Conservation (phyloP, 2,329 filamentous ascomycete genomes). For the Niveomyces coronatus region DNA sequence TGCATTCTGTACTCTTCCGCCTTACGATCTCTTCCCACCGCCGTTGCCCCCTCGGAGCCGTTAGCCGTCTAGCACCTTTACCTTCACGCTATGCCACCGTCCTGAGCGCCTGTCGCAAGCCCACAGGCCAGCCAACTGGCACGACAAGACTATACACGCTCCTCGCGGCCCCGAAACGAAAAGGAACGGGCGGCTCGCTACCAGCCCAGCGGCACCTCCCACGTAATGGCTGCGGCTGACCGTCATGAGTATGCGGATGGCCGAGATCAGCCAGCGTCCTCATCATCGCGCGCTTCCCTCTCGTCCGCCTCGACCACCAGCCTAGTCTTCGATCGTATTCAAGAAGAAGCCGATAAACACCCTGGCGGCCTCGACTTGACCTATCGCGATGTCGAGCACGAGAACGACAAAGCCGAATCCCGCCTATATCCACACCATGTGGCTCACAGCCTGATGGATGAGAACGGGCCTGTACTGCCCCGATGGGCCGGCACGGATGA, state of each 20-base stretch:
- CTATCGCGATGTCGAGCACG: constrained; percentile 18
- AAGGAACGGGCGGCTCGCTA: no score
- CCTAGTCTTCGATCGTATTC: constrained; percentile 67
- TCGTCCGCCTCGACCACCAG: constrained; percentile 80
- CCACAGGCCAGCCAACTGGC: not conserved
- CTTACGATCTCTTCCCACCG: no score
- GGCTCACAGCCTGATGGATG: no score
- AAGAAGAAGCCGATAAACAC: constrained; percentile 39
- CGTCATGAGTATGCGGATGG: no score
- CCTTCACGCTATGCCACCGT: not conserved
- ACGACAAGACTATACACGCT: no score
- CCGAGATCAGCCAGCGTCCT: constrained; percentile 18
- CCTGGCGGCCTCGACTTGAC: constrained; percentile 10
- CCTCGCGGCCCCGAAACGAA: no score
- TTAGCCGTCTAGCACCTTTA: not conserved
- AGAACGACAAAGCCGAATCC: no score
- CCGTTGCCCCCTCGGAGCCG: no score
- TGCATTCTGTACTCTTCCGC: no score
- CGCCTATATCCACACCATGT: no score
- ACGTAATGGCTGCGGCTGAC: no score
- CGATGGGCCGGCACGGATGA: constrained; percentile 20
- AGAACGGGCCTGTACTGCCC: constrained; percentile 42
- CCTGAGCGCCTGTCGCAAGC: not conserved
- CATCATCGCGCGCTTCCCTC: constrained; percentile 44
- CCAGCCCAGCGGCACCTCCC: no score